phyloP scores from a whole-genome alignment of 2,329 filamentous ascomycete genomes.

The Xylariales sp. region DNA sequence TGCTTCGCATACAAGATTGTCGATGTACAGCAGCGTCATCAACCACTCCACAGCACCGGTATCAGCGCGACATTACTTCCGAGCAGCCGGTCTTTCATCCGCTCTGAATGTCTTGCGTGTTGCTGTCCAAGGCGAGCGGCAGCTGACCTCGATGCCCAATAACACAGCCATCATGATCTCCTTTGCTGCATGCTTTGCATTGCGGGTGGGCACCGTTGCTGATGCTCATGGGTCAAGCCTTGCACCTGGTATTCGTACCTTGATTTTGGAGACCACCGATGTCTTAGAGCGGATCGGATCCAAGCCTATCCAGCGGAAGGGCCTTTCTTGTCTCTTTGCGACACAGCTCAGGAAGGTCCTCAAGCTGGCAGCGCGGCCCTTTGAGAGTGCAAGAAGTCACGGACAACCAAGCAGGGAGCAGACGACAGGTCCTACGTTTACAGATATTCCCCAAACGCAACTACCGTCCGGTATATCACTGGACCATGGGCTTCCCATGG shows the following conservation, averaged over 20 bases:
- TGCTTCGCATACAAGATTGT: slow-evolving; percentile 67
- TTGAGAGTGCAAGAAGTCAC: slow-evolving; percentile 14
- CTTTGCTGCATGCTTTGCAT: slow-evolving; percentile 65
- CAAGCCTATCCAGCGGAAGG: slow-evolving; percentile 61
- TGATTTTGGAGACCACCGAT: slow-evolving; percentile 65
- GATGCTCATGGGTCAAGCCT: slow-evolving; percentile 50
- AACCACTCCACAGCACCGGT: slow-evolving; percentile 68
- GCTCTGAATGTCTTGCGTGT: slow-evolving; percentile 72
- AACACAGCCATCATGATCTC: slow-evolving; percentile 78
- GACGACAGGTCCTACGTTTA: slow-evolving; percentile 14
- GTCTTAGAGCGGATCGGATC: slow-evolving; percentile 67
- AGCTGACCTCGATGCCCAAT: slow-evolving; percentile 72
- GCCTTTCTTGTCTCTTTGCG: slow-evolving; percentile 58
- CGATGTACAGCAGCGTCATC: slow-evolving; percentile 71
- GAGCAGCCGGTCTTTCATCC: slow-evolving; percentile 65
- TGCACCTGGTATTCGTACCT: slow-evolving; percentile 57
- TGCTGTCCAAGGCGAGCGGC: slow-evolving; percentile 66
- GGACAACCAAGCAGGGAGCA: slow-evolving; percentile 15
- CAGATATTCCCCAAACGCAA: slow-evolving; percentile 13
- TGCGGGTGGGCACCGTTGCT: slow-evolving; percentile 58
- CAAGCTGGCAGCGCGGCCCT: slow-evolving; percentile 27
- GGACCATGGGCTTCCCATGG: slow-evolving; percentile 16
- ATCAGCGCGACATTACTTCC: slow-evolving; percentile 69
- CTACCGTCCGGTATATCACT: no score
- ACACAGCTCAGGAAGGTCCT: slow-evolving; percentile 47